A percentile compares a stretch with the other conserved stretches of the same genome.
Conservation (phyloP, 2,329 filamentous ascomycete genomes). For the Chaetomium strumarium region DNA sequence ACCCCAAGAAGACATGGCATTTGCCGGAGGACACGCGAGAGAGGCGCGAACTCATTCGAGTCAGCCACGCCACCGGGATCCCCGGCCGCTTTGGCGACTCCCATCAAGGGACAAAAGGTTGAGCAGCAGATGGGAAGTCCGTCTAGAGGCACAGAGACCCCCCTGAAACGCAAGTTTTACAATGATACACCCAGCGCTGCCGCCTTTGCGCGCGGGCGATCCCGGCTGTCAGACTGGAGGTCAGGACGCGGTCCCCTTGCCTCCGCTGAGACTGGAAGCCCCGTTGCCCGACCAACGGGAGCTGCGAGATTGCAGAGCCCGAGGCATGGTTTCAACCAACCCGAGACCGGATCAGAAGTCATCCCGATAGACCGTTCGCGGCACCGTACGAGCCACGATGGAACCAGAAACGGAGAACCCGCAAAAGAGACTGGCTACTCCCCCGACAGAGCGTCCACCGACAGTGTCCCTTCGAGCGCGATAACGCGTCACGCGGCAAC, state of each 20-base stretch:
- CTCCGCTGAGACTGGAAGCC: slow-evolving; percentile 8
- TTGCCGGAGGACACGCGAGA: background rate
- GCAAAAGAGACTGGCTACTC: background rate
- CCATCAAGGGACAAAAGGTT: background rate
- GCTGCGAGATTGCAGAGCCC: background rate
- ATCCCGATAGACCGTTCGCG: no score
- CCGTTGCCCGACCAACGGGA: background rate
- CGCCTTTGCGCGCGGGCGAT: slow-evolving; percentile 12
- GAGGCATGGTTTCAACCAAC: background rate
- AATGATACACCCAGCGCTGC: slow-evolving; percentile 6
- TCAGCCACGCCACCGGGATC: background rate
- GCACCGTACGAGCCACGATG: background rate
- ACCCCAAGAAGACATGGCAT: background rate
- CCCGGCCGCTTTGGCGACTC: background rate
- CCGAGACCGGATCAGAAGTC: no score
- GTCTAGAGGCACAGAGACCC: background rate
- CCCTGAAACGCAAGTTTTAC: slow-evolving; percentile 3
- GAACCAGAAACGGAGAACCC: no score
- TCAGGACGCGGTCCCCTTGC: slow-evolving; percentile 6
- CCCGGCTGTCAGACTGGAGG: slow-evolving; percentile 16
- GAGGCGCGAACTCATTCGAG: background rate
- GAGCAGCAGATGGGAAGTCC: background rate
- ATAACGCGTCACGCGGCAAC: background rate
- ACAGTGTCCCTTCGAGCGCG: background rate
- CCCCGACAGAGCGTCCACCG: background rate